Evolutionary conservation across 345 rosid genomes (phyloP).

Genomic region (Gossypium sturtianum): DNA sequence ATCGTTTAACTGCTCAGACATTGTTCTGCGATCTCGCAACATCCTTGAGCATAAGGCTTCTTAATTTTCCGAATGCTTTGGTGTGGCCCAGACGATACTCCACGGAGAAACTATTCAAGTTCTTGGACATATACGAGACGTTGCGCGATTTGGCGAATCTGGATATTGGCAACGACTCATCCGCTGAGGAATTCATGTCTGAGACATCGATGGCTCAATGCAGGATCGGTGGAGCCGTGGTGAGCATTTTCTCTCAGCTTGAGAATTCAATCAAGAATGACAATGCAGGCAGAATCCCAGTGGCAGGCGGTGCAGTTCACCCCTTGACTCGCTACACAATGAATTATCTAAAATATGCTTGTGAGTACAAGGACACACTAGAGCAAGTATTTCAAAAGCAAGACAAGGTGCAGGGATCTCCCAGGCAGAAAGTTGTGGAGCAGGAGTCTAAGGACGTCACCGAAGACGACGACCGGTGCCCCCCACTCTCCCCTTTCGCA

Average conservation of each 20-base stretch:
- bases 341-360: conserved; percentile 73
- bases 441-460: background rate
- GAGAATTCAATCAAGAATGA: conserved; percentile 72
- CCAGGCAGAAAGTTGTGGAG: background rate
- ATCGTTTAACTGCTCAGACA: conserved; percentile 20
- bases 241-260: conserved; percentile 56
- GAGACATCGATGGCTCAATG: conserved; percentile 38
- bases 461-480: conserved; percentile 15
- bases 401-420: conserved; percentile 15
- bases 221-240: conserved; percentile 57
- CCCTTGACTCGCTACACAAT: conserved; percentile 85
- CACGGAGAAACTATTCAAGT: conserved; percentile 70
- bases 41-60: conserved; percentile 43
- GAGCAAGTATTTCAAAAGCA: conserved; percentile 58
- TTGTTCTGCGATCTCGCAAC: conserved; percentile 47
- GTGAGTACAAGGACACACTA: conserved; percentile 65
- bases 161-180: conserved; percentile 17
- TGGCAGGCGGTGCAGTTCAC: conserved; percentile 80
- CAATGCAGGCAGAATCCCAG: conserved; percentile 45
- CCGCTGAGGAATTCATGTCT: conserved; percentile 24
- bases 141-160: conserved; percentile 40
- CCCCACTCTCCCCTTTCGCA: conserved; percentile 34
- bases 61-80: conserved; percentile 59
- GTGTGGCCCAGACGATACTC: conserved; percentile 53
- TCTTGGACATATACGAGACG: conserved; percentile 73